Percentiles rank a stretch among this genome's conserved stretches.
These are phyloP conservation scores for Pestalotiopsis sp. DNA, from an alignment of 2,329 filamentous ascomycete genomes.

Conservation along the genomic window DNA sequence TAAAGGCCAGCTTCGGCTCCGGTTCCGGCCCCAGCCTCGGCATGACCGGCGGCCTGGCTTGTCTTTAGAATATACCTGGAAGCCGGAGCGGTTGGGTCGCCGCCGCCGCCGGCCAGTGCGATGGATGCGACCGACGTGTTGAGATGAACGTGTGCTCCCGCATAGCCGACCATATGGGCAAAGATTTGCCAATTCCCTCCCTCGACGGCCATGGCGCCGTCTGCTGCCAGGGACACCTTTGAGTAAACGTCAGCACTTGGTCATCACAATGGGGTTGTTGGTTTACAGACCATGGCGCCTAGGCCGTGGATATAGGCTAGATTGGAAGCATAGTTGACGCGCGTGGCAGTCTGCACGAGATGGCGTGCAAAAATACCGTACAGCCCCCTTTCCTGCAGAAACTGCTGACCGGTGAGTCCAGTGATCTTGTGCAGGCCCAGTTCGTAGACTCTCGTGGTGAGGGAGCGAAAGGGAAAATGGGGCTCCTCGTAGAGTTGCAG, in stretches of 20 bases:
- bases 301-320: slow-evolving; percentile 83
- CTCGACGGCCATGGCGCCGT: slow-evolving; percentile 74
- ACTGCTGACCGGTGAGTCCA: slow-evolving; percentile 70
- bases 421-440: slow-evolving; percentile 68
- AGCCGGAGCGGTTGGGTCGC: slow-evolving; percentile 35
- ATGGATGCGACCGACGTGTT: slow-evolving; percentile 70
- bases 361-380: slow-evolving; percentile 69
- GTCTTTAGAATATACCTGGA: slow-evolving; percentile 50
- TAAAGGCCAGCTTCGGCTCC: slow-evolving; percentile 43
- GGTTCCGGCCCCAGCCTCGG: slow-evolving; percentile 19
- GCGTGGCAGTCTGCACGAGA: slow-evolving; percentile 84
- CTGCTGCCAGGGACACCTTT: slow-evolving; percentile 80
- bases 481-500: slow-evolving; percentile 78
- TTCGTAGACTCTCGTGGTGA: slow-evolving; percentile 67
- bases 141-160: slow-evolving; percentile 59
- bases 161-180: slow-evolving; percentile 70
- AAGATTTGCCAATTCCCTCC: slow-evolving; percentile 98
- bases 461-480: slow-evolving; percentile 78
- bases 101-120: slow-evolving; percentile 45
- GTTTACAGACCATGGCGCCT: slow-evolving; percentile 68
- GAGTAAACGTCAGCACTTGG: neutral
- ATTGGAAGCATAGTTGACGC: slow-evolving; percentile 95
- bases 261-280: no score
- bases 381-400: slow-evolving; percentile 68
- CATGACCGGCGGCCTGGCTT: slow-evolving; percentile 20